Base-by-base conservation (phyloP, 441 rosid genomes). In the Bruguiera hainesii region DNA sequence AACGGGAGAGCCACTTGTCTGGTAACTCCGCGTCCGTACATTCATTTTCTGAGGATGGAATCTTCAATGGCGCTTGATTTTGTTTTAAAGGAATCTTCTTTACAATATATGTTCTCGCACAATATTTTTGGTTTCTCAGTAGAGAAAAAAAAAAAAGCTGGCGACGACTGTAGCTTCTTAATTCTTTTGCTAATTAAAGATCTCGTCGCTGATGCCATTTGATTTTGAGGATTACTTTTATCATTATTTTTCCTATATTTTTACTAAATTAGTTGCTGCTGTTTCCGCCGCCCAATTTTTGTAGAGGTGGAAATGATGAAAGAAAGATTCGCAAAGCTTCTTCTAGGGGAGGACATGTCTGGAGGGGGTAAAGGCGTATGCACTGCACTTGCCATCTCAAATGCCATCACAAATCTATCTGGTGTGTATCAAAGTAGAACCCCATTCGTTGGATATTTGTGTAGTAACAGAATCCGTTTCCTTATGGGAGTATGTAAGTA, bases 331-430 rank as follows among this genome's bases (percentile, higher is more conserved):
- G 97, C 98, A 3, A 95, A 95, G 88, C 87, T 95, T 57, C 94
- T 95, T 57, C 75, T 94, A 1, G 99, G 99, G 60, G 99, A 94
- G 66, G 99, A 94, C 76, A 94, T 94, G 99, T 94, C 99, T 13
- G 99, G 98, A 13, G 96, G 99, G 56, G 97, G 98, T 15, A 90
- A 95, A 79, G 99, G 99, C 42, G 99, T 89, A 50, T 95, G 96
- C 68, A 91, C 93, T 33, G 98, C 99, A 2, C 97, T 95, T 68
- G 98, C 99, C 33, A 95, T 95, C 78, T 95, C 95, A 29, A 95
- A 91, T 77, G 97, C 99, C 65, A 90, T 95, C 73, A 92, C 98
- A 23, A 92, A 95, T 80, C 97, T 92, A 71, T 91, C 99, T 66
- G 99, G 98, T 87, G 39, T 70, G 79, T 37, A 8, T 49, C 2